Evolutionary conservation across 805 yeast genomes (phyloP), one percentile per base, ranked within the genome.

Genomic region (Myxozyma monticola): DNA sequence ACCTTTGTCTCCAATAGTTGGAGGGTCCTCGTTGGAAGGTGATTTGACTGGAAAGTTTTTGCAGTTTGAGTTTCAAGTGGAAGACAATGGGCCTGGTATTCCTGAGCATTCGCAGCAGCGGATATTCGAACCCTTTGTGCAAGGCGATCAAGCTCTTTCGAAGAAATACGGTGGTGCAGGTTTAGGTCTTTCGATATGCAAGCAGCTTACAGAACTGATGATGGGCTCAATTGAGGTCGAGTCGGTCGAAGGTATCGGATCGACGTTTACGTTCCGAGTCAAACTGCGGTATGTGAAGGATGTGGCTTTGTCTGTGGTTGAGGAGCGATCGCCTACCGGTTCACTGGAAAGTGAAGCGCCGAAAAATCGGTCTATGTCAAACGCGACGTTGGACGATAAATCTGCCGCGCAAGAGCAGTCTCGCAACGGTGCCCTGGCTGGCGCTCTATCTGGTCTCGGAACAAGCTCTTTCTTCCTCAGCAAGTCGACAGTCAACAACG

Each of bases 81-180:
- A 75, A 31, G 99, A 91, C 65, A 88, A 95, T 0, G 98, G 99
- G 2, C 90, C 97, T 0, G 99, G 99, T 52, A 90, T 91, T 45
- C 95, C 88, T 35, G 81, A 84, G 12, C 80, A 83, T 1, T 68
- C 89, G 47, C 96, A 87, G 62, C 81, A 81, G 37, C 81, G 85
- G 54, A 95, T 91, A 1, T 91, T 91, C 67, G 97, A 93, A 62
- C 97, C 98, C 1, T 91, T 91, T 72, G 89, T 90, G 17, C 99
- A 91, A 70, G 99, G 98, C 45, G 98, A 91, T 64, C 96, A 89
- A 67, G 88, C 96, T 0, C 73, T 88, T 24, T 86, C 96, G 4
- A 76, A 96, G 63, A 87, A 90, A 49, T 84, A 85, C 64, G 97
- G 98, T 51, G 99, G 99, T 59, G 93, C 97, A 0, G 99, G 98